Percentiles rank a stretch among this genome's conserved stretches.
phyloP scores from a whole-genome alignment of 1,139 yeast genomes.

The Suhomyces guaymorum region DNA sequence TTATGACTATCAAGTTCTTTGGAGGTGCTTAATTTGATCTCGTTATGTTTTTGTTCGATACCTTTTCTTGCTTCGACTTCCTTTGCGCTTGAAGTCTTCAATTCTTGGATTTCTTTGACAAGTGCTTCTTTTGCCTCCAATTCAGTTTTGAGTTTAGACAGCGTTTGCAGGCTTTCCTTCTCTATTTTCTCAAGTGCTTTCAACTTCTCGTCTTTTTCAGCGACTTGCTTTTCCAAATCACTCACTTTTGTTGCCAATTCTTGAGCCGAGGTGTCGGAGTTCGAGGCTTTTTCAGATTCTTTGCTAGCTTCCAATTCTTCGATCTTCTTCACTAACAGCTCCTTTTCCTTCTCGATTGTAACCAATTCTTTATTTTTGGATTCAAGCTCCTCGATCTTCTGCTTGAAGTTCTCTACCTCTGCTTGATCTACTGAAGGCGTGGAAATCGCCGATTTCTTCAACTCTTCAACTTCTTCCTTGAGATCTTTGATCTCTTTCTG shows the following conservation, averaged over 20 bases:
- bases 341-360: not conserved
- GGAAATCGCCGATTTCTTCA: conserved; percentile 25
- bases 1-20: too few relatives aligned
- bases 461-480: conserved; percentile 25
- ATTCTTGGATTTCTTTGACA: conserved; percentile 1
- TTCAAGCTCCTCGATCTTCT: conserved; percentile 11
- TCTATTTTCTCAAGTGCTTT: not conserved
- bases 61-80: not conserved
- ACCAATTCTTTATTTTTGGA: not conserved
- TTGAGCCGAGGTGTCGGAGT: conserved; percentile 3
- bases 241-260: conserved; percentile 9
- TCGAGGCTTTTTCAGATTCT: not conserved
- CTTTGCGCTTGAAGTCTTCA: not conserved
- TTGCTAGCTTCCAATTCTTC: not conserved
- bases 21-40: conserved; percentile 1
- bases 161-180: conserved; percentile 14
- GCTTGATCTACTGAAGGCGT: conserved; percentile 10
- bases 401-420: conserved; percentile 16
- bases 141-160: not conserved
- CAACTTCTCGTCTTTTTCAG: not conserved
- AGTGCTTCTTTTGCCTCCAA: conserved; percentile 1
- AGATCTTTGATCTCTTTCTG: conserved; percentile 1
- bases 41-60: not conserved
- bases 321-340: not conserved
- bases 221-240: conserved; percentile 8